phyloP scores from a whole-genome alignment of 768 basidiomycete genomes.

The Pulveroboletus sp. region DNA sequence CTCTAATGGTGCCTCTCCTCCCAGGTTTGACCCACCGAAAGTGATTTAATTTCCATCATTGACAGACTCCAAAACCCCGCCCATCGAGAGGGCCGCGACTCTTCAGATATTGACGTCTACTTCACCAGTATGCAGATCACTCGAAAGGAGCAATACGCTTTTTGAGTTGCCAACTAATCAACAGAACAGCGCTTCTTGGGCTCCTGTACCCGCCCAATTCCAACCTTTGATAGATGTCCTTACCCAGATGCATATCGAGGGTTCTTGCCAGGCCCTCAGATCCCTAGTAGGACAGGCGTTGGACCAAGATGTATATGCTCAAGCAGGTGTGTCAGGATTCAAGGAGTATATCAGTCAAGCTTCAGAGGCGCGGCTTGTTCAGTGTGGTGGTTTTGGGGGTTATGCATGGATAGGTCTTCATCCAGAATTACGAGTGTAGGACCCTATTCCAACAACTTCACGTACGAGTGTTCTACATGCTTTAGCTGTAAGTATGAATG shows the following conservation, averaged over 20 bases:
- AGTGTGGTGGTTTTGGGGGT: constrained; percentile 36
- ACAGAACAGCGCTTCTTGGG: background rate
- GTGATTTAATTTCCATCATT: constrained; percentile 4
- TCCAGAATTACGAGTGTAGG: constrained; percentile 18
- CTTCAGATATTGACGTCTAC: background rate
- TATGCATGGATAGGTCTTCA: constrained; percentile 35
- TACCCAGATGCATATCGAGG: constrained; percentile 28
- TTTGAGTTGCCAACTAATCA: background rate
- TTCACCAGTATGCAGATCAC: background rate
- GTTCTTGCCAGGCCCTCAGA: constrained; percentile 32
- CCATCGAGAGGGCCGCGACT: constrained; percentile 1
- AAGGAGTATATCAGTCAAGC: constrained; percentile 39
- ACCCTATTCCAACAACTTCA: background rate
- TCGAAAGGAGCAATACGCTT: background rate
- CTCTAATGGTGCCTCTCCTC: constrained; percentile 6
- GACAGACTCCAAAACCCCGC: constrained; percentile 4
- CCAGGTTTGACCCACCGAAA: constrained; percentile 11
- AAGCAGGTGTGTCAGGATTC: constrained; percentile 39
- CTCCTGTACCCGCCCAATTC: constrained; percentile 16
- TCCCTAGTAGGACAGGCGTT: constrained; percentile 36
- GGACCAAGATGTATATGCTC: constrained; percentile 30
- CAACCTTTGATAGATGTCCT: constrained; percentile 33
- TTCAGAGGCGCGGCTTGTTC: constrained; percentile 34
- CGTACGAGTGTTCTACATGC: constrained; percentile 8
- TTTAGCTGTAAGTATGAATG: constrained; percentile 15